Conservation (phyloP, 75 land plant genomes). For the Picea sitchensis region DNA sequence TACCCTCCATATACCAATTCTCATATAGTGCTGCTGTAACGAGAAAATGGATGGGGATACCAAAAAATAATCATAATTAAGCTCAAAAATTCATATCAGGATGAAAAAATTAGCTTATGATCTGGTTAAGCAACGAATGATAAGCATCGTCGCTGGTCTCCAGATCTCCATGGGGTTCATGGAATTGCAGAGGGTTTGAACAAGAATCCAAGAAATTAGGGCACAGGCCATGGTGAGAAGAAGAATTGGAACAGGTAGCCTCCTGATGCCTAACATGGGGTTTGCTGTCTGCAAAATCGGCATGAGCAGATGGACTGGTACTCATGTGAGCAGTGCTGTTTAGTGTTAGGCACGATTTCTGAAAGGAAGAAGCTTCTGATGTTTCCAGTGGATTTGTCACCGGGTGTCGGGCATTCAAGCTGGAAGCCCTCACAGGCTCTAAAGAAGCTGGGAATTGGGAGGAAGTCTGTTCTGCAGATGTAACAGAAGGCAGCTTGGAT, state of each 20-base stretch:
- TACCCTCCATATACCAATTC: background rate
- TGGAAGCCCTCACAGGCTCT: background rate
- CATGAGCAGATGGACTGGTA: slow-evolving; percentile 1
- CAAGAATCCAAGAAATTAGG: background rate
- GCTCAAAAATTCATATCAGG: background rate
- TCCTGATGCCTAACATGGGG: background rate
- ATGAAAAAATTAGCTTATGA: background rate
- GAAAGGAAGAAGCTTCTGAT: slow-evolving; percentile 9
- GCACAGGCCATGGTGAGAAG: background rate
- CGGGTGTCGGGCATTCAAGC: background rate
- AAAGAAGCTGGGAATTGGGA: background rate
- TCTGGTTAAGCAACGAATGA: slow-evolving; percentile 8
- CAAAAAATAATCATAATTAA: background rate
- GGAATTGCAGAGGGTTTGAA: background rate
- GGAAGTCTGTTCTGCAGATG: background rate
- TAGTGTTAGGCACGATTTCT: slow-evolving; percentile 10
- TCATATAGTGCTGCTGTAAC: too few relatives aligned
- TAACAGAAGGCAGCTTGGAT: slow-evolving; percentile 75
- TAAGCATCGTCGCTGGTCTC: slow-evolving; percentile 4
- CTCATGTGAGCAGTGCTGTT: slow-evolving; percentile 10
- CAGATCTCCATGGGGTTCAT: slow-evolving; percentile 1
- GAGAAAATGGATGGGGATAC: slow-evolving; percentile 1
- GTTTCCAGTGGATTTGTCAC: slow-evolving; percentile 9
- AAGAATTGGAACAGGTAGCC: background rate
- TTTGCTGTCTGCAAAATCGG: slow-evolving; percentile 12